Evolutionary conservation across 2,329 filamentous ascomycete genomes (phyloP), one percentile per base, ranked within the genome.

Genomic region (Chalaropsis ovoidea): DNA sequence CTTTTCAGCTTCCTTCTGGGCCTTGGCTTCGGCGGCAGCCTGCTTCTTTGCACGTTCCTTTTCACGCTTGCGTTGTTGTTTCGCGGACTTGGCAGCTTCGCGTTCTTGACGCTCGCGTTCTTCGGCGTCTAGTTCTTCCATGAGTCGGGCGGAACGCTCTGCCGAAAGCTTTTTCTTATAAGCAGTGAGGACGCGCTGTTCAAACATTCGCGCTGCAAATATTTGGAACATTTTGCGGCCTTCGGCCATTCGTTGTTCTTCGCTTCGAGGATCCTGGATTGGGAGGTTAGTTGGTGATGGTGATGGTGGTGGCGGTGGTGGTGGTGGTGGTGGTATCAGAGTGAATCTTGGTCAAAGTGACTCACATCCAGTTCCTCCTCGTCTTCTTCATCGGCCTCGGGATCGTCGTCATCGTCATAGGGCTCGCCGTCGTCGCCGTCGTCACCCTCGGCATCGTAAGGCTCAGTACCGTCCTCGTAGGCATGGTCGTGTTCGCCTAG

Each of bases 211-310:
- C 67, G 94, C 94, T 68, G 94, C 94, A 76, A 99, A 99, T 75
- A 99, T 97, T 75, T 99, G 94, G 74, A 99, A 99, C 94, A 99
- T 99, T 70, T 93, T 84, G 66, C 94, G 86, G 68, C 94, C 94
- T 79, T 99, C 94, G 75, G 97, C 92, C 94, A 99, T 97, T 68
- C 94, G 89, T 79, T 97, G 92, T 77, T 96, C 90, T 79, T 97
- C 93, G 63, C 91, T 96, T 90, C 97, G 94, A 69, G 88, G 86
- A 74, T 95, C 92, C 93, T 97, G 63, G 7, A 52, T 11, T 10
- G 10, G 35, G 39, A 8, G 4, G 43, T 77, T 82, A 86, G 58
- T 47, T 64, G 11, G 22, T 19, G 17, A 22, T 10, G 10, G 22
- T 5, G 27, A 61, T 22, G 5, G 15, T 17, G 6, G 5, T 22